Percentiles rank a stretch among this genome's conserved stretches.
phyloP scores from a whole-genome alignment of 2,329 filamentous ascomycete species.

The Apiospora marii region DNA sequence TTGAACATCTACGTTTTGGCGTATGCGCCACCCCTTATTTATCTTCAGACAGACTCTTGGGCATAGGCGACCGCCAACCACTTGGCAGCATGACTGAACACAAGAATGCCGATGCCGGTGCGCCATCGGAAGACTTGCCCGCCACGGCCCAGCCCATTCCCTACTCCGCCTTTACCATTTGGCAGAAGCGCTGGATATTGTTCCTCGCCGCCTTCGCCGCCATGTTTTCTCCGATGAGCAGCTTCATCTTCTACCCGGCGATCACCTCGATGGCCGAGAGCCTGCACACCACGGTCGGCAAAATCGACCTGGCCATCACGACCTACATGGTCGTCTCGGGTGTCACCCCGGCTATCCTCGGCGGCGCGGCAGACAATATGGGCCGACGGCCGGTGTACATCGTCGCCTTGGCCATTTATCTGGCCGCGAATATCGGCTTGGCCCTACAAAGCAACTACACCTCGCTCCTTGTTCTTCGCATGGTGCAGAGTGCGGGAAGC shows the following conservation, averaged over 20 bases:
- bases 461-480: conserved; percentile 28
- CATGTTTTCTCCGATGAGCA: conserved; percentile 28
- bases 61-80: background rate
- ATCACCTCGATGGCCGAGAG: conserved; percentile 25
- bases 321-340: conserved; percentile 30
- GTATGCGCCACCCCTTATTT: background rate
- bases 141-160: conserved; percentile 2
- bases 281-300: conserved; percentile 25
- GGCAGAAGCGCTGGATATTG: conserved; percentile 27
- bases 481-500: conserved; percentile 31
- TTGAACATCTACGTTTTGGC: background rate
- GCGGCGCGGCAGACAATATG: conserved; percentile 29
- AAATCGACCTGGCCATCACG: conserved; percentile 32
- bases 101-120: background rate
- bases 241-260: conserved; percentile 32
- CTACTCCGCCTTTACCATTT: conserved; percentile 24
- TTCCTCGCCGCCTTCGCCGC: conserved; percentile 26
- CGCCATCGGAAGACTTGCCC: background rate
- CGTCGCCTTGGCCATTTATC: conserved; percentile 27
- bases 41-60: no score
- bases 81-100: background rate
- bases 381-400: conserved; percentile 29
- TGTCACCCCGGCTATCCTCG: conserved; percentile 26
- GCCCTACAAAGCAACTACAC: conserved; percentile 27
- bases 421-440: conserved; percentile 30